Evolutionary conservation across 352 stramenopile genomes (phyloP).

Genomic region (Pythium guiyangense): DNA sequence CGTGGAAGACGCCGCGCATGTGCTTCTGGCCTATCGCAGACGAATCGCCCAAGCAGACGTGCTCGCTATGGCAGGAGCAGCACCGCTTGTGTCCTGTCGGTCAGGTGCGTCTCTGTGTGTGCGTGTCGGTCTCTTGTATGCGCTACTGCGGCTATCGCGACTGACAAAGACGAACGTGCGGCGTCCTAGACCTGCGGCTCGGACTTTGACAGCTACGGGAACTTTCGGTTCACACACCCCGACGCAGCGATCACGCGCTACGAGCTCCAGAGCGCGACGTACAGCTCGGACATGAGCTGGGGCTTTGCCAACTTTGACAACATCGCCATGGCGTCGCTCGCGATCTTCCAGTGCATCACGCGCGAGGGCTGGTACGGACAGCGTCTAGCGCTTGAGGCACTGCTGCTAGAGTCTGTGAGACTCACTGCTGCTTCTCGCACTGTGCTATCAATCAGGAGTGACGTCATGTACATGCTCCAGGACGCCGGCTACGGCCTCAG

Average conservation of each 20-base stretch:
- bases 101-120: conserved; percentile 17
- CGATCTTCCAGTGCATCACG: conserved; percentile 90
- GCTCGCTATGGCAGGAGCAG: conserved; percentile 35
- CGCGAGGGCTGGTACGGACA: conserved; percentile 84
- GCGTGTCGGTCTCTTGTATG: too few species aligned
- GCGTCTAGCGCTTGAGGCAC: neutral
- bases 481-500: conserved; percentile 39
- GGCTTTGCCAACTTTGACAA: conserved; percentile 89
- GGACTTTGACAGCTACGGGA: conserved; percentile 54
- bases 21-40: conserved; percentile 90
- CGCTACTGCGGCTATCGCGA: too few species aligned
- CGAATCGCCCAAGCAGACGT: conserved; percentile 48
- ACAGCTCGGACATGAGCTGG: conserved; percentile 78
- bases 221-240: conserved; percentile 60
- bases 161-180: neutral
- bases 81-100: conserved; percentile 36
- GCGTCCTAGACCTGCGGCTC: conserved; percentile 46
- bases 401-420: neutral
- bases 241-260: conserved; percentile 27
- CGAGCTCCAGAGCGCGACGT: conserved; percentile 36
- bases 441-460: conserved; percentile 21
- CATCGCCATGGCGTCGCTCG: conserved; percentile 73
- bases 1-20: conserved; percentile 47
- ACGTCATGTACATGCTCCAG: conserved; percentile 69
- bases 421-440: neutral